Evolutionary conservation across 2,329 filamentous ascomycete species (phyloP).

Genomic region (Venturia pyrina): DNA sequence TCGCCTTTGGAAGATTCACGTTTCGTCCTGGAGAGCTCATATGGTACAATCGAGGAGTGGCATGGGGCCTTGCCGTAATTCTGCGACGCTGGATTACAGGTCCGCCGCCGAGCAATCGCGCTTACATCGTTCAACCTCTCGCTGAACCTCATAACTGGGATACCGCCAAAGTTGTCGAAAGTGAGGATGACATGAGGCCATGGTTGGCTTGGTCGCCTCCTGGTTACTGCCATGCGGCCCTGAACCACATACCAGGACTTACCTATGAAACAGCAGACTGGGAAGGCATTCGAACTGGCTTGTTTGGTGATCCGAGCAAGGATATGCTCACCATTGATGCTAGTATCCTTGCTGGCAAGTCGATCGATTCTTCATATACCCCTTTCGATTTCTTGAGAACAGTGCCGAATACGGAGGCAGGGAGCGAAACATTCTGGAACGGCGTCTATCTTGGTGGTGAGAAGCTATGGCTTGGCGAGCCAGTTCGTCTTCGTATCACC

Average conservation of each 20-base stretch:
- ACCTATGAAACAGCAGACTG: constrained; percentile 43
- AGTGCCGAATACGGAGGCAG: constrained; percentile 24
- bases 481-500: constrained; percentile 38
- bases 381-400: constrained; percentile 30
- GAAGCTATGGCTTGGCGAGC: constrained; percentile 50
- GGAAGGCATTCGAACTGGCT: constrained; percentile 32
- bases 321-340: constrained; percentile 38
- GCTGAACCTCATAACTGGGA: constrained; percentile 32
- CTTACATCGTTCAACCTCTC: constrained; percentile 39
- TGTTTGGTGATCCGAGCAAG: constrained; percentile 38
- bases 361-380: constrained; percentile 45
- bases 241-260: constrained; percentile 28
- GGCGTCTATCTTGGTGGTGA: constrained; percentile 49
- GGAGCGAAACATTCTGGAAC: constrained; percentile 28
- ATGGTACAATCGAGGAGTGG: constrained; percentile 43
- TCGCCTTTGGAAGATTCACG: constrained; percentile 37
- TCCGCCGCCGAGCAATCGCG: constrained; percentile 20
- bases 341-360: constrained; percentile 47
- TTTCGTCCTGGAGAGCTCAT: constrained; percentile 46
- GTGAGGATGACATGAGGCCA: constrained; percentile 38
- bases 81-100: constrained; percentile 26
- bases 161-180: constrained; percentile 29
- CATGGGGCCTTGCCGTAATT: constrained; percentile 46
- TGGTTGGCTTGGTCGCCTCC: constrained; percentile 51
- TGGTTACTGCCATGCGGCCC: constrained; percentile 33